phyloP scores from a whole-genome alignment of 345 rosid species.

The Pugionium dolabratum region DNA sequence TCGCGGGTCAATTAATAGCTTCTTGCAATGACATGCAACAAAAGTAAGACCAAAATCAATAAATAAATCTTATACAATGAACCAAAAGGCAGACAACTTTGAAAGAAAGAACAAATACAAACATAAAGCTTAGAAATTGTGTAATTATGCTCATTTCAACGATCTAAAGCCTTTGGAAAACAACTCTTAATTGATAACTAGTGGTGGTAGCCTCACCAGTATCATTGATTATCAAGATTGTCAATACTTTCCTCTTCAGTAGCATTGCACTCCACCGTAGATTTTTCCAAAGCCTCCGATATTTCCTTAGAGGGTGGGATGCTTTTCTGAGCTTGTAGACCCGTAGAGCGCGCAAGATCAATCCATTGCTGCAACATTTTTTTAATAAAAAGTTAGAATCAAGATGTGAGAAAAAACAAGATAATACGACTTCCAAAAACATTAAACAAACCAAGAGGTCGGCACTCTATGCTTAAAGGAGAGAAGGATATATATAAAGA shows the following conservation, averaged over 20 bases:
- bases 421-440: slow-evolving; percentile 1
- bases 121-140: not conserved
- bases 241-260: slow-evolving; percentile 62
- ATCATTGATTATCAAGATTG: slow-evolving; percentile 62
- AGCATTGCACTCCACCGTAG: slow-evolving; percentile 49
- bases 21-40: not conserved
- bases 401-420: not conserved
- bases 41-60: not conserved
- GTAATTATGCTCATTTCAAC: slow-evolving; percentile 1
- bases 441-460: not conserved
- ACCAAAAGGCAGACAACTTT: no score
- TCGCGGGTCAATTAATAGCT: not conserved
- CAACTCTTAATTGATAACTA: slow-evolving; percentile 16
- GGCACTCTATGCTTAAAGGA: not conserved
- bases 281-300: slow-evolving; percentile 45
- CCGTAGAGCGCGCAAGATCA: slow-evolving; percentile 86
- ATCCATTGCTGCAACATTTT: slow-evolving; percentile 84
- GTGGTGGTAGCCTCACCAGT: slow-evolving; percentile 27
- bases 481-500: not conserved
- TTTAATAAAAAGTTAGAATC: not conserved
- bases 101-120: not conserved
- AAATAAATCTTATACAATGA: no score
- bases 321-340: slow-evolving; percentile 69
- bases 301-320: slow-evolving; percentile 42
- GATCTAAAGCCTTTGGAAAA: slow-evolving; percentile 9